Base-by-base conservation (phyloP, 371 early-diverging fungal species). In the Saksenaea oblongispora region DNA sequence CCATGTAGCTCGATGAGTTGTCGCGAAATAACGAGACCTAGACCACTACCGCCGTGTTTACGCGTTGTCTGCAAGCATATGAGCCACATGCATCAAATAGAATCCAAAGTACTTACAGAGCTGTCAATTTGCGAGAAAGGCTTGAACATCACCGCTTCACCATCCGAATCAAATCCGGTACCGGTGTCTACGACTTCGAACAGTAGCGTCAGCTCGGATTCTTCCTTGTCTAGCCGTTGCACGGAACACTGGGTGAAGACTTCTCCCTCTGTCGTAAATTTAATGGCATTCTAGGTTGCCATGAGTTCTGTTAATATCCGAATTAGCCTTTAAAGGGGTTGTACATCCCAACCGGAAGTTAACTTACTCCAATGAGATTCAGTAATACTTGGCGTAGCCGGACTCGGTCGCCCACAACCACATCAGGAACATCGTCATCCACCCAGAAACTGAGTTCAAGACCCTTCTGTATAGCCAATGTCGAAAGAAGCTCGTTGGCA, bases 161-260 rank as follows among this genome's bases (percentile, higher is more conserved):
- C 88, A 2, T 76, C 67, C 5, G 84, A 72, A 63, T 88, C 85
- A 64, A 88, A 88, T 11, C 88, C 88, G 34, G 84, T 66, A 35
- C 88, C 88, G 3, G 88, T 86, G 65, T 88, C 88, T 7, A 85
- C 74, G 10, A 88, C 85, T 60, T 86, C 88, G 71, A 88, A 88
- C 53, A 83, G 67, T 36, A 88, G 66, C 7, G 67, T 79, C 56
- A 85, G 61, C 57, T 69, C 70, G 9, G 69, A 67, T 24, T 60
- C 69, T 18, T 70, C 68, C 11, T 34, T 67, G 13, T 73, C 68
- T 10, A 61, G 34, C 5, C 63, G 27, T 28, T 84, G 71, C 10
- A 86, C 58, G 1, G 82, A 76, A 63, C 88, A 88, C 39, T 80
- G 79, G 0, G 88, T 84, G 65, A 80, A 88, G 0, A 88, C 76